Evolutionary conservation across 202 grass and related monocot species (phyloP), one percentile per base, ranked within the genome.

Genomic region (Saccharum hybrid): DNA sequence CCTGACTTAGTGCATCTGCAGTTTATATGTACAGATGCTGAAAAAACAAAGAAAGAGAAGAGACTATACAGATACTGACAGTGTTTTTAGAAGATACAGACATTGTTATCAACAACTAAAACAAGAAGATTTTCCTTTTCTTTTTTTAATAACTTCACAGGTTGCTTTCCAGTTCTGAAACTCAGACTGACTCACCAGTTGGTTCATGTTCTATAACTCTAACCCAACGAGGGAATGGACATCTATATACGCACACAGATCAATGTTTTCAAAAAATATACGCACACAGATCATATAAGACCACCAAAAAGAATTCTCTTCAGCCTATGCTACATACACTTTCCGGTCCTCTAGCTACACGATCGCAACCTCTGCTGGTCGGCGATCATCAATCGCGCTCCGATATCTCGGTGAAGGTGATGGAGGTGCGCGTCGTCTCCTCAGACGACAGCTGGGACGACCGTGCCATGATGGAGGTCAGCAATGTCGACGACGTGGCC

Each of bases 331-430:
- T 87, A 82, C 28, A 18, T 14, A 78, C 37, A 33, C 4, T 80
- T 71, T 37, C 19, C n/a, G n/a, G n/a, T 60, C 36, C 75, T 76
- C 75, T 54, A 51, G 71, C 46, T 70, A 34, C 79, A 52, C 2
- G 26, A 18, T 34, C 41, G 52, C 22, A 19, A 52, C 16, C 8
- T 57, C 8, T 10, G 51, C 51, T 57, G 0, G 4, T 4, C 21
- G 0, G 8, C 37, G 13, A 77, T 72, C 67, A 31, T 83, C 81
- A 97, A 34, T 87, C 39, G 31, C 88, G 84, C 9, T 91, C 88
- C 0, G 88, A 88, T 83, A 94, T 97, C 1, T 85, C 87, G 0
- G 94, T 97, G 83, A 92, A 89, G 8, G 92, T 94, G 83, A 94
- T 85, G 71, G 94, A 94, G 72, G 85, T 89, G 61, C 84, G 71